A percentile compares a stretch with the other conserved stretches of the same genome.
phyloP scores from a whole-genome alignment of 805 yeast species.

The Scheffersomyces coipomensis region DNA sequence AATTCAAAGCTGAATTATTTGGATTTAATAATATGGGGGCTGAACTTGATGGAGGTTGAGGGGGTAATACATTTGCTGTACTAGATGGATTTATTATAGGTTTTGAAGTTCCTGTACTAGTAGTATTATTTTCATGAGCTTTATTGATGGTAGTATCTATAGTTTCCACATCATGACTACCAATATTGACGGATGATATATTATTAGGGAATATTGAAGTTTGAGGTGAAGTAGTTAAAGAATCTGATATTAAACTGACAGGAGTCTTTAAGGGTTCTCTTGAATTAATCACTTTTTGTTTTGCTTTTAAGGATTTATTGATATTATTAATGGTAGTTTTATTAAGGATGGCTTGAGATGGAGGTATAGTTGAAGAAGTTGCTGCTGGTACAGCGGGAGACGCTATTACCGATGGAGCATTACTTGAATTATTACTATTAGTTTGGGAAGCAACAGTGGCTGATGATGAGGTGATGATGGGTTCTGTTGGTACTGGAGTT shows the following conservation, averaged over 20 bases:
- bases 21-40: slow-evolving; percentile 3
- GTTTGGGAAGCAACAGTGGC: not conserved
- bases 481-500: not conserved
- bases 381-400: not conserved
- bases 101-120: not conserved
- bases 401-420: not conserved
- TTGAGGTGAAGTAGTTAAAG: slow-evolving; percentile 35
- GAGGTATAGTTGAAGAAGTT: slow-evolving; percentile 3
- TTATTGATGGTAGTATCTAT: slow-evolving; percentile 2
- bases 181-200: slow-evolving; percentile 1
- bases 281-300: slow-evolving; percentile 36
- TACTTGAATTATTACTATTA: not conserved
- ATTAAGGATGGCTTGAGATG: slow-evolving; percentile 14
- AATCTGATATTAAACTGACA: slow-evolving; percentile 32
- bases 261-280: slow-evolving; percentile 38
- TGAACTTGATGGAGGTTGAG: not conserved
- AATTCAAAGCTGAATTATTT: slow-evolving; percentile 3
- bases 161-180: slow-evolving; percentile 3
- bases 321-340: slow-evolving; percentile 36
- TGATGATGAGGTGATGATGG: not conserved
- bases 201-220: slow-evolving; percentile 16
- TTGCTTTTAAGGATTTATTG: slow-evolving; percentile 42
- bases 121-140: not conserved
- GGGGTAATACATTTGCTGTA: not conserved
- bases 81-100: slow-evolving; percentile 1